These are phyloP conservation scores for Jacaranda copaia DNA, from an alignment of 257 asterid genomes.

Conservation along the genomic window DNA sequence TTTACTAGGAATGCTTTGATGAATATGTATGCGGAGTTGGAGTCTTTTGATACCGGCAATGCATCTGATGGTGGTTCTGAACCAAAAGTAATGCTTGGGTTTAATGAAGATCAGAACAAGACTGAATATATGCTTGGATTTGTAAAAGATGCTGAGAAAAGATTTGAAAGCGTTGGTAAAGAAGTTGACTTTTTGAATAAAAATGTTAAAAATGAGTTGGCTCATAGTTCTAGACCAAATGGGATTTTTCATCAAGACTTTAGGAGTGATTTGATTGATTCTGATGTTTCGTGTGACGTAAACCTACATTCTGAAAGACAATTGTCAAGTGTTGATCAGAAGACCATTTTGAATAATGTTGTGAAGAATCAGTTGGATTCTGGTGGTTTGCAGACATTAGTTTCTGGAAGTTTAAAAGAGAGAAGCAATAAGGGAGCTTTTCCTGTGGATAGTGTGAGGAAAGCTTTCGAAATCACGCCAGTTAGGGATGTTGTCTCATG, in stretches of 20 bases:
- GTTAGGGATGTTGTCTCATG: slow-evolving; percentile 81
- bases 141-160: slow-evolving; percentile 29
- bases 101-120: slow-evolving; percentile 8
- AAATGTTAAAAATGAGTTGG: slow-evolving; percentile 28
- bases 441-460: slow-evolving; percentile 54
- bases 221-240: neutral
- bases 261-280: slow-evolving; percentile 22
- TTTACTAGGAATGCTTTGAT: slow-evolving; percentile 88
- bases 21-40: slow-evolving; percentile 89
- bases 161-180: neutral
- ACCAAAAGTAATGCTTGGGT: slow-evolving; percentile 12
- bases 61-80: slow-evolving; percentile 61
- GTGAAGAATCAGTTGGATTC: slow-evolving; percentile 21
- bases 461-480: slow-evolving; percentile 79
- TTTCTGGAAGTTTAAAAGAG: slow-evolving; percentile 16
- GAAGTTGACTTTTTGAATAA: neutral
- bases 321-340: slow-evolving; percentile 26
- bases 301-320: slow-evolving; percentile 2
- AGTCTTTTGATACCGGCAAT: slow-evolving; percentile 31
- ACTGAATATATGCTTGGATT: neutral
- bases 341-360: slow-evolving; percentile 4
- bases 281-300: neutral
- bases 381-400: slow-evolving; percentile 22
- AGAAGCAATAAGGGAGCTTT: slow-evolving; percentile 43
- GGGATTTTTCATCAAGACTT: neutral